Base-by-base conservation (phyloP, 345 rosid species). In the Linum lewisii region DNA sequence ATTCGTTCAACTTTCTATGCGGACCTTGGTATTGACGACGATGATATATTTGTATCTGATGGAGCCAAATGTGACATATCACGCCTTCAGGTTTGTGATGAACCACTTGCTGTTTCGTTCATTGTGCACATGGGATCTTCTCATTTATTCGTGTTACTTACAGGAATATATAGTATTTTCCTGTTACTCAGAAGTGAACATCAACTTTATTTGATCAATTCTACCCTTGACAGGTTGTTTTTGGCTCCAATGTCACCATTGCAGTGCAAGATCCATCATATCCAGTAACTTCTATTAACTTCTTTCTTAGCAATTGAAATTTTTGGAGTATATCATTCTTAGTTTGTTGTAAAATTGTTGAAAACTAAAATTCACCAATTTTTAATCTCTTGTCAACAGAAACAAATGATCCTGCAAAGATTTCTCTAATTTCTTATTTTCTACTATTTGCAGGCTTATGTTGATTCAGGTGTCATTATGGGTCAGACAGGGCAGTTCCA, bases 231-330 rank as follows among this genome's bases (percentile, higher is more conserved):
- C 84, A 86, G 98, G 68, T 85, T 64, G 73, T 86, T 74, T 86
- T 92, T 77, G 98, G 98, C 51, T 82, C 93, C 61, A 59, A 85
- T 22, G 84, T 83, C 51, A 79, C 97, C n/a, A 68, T 88, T 73
- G 95, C 97, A 11, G 97, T 92, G 64, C 98, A 92, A 81, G 98
- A 92, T 68, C 98, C 98, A 61, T 92, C 98, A 63, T 88, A 88
- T 69, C 98, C 98, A 90, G 98, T 92, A 86, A 64, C 63, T 49
- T 21, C 59, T 38, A n/a, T 34, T 20, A 26, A 19, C 8, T 29
- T 51, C 57, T 20, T 62, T 19, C 6, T 1, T 65, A 34, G 20
- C 7, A 32, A 8, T 49, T 3, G 19, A 47, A 42, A 10, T 54
- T 54, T 4, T 11, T 7, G 47, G 11, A 16, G 18, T n/a, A 42